Base-by-base conservation (phyloP, 176 grass and related monocot species). In the Cenchrus americanus region DNA sequence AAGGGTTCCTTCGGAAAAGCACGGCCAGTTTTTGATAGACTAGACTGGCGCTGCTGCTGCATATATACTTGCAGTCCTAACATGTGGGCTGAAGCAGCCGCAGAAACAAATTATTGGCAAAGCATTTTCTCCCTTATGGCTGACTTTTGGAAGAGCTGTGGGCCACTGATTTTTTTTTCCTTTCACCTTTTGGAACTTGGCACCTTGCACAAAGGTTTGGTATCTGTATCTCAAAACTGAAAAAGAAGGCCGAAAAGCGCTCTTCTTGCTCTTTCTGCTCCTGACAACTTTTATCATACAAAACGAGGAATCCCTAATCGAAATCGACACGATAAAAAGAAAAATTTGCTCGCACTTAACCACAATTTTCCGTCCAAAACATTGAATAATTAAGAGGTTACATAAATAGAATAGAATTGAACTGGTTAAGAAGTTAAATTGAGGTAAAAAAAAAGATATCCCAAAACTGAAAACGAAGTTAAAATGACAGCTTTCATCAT, bases 171-270 rank as follows among this genome's bases (percentile, higher is more conserved):
- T 10, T 18, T 32, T 78, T 40, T 40, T 71, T 43, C 37, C 8
- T 77, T 23, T 77, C 54, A 61, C 62, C 49, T 85, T 89, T 83
- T 85, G 17, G 53, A 70, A 6, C 53, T 75, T 37, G 34, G 34
- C 34, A 37, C 34, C 34, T 37, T 24, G 23, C 14, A 50, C 27
- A 89, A 76, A 85, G 54, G 4, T 77, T 66, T 37, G 34, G 34
- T 37, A 37, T 37, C 34, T 17, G 63, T 30, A 84, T 64, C 69
- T 30, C 43, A 37, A 43, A 80, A 76, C 48, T 30, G 15, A 10
- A 69, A 68, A 63, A 27, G 34, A 62, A 40, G 2, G 17, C 8
- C 3, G 37, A 63, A 85, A 89, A 63, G 54, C n/a, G 53, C 22
- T 0, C 11, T 22, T 30, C 32, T 24, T 8, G 22, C 58, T 79